Evolutionary conservation across 164 flowering plant species (phyloP).

Genomic region (Magnolia changhungtana): DNA sequence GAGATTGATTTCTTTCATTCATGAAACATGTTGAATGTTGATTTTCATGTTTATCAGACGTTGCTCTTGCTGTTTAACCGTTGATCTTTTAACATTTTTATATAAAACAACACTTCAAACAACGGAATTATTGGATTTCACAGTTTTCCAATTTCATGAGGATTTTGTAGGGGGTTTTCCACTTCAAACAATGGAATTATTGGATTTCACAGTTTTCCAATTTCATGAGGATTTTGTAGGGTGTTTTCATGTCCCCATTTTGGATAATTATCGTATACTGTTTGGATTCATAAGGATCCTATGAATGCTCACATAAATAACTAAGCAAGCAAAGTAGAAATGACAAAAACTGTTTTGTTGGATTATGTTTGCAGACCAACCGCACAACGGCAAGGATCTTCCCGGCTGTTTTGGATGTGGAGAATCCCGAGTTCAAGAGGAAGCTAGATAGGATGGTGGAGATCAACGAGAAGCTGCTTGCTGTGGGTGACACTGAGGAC

Average conservation of each 20-base stretch:
- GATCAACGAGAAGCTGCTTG: constrained; percentile 64
- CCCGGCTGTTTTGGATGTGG: constrained; percentile 94
- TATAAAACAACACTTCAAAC: too few relatives aligned
- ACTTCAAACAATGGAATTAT: too few relatives aligned
- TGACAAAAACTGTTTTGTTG: background rate
- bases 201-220: too few relatives aligned
- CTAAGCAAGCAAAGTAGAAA: background rate
- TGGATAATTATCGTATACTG: background rate
- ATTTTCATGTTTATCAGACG: too few relatives aligned
- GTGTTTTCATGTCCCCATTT: background rate
- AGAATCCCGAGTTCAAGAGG: constrained; percentile 97
- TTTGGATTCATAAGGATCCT: background rate
- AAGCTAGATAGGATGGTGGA: constrained; percentile 90
- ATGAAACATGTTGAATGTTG: too few relatives aligned
- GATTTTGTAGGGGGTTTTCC: background rate
- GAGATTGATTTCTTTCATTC: too few relatives aligned
- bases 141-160: too few relatives aligned
- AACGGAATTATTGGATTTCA: too few relatives aligned
- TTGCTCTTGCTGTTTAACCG: too few relatives aligned
- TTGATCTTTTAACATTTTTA: too few relatives aligned
- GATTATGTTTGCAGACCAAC: constrained; percentile 64
- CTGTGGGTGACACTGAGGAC: constrained; percentile 65
- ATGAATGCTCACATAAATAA: background rate
- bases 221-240: too few relatives aligned
- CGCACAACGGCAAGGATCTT: constrained; percentile 95